Percentiles rank a stretch among this genome's conserved stretches.
Evolutionary conservation across 345 rosid species (phyloP).

Genomic region (Gossypium ekmanianum): DNA sequence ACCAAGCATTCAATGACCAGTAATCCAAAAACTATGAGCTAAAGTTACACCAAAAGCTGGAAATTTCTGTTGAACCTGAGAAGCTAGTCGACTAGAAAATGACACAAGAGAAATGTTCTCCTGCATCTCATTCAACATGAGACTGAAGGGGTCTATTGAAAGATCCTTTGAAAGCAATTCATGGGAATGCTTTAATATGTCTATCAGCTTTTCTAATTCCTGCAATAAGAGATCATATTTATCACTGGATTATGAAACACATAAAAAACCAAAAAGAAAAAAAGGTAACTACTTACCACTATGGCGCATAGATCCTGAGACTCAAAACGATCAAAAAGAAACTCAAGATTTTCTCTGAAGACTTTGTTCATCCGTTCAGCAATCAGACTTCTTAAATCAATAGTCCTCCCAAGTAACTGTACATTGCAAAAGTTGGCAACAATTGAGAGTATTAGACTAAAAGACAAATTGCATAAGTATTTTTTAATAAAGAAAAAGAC

Average conservation of each 20-base stretch:
- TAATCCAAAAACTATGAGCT: neutral
- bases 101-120: slow-evolving; percentile 94
- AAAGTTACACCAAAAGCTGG: slow-evolving; percentile 10
- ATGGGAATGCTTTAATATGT: slow-evolving; percentile 72
- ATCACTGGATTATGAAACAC: slow-evolving; percentile 14
- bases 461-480: slow-evolving; percentile 4
- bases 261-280: slow-evolving; percentile 7
- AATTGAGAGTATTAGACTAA: slow-evolving; percentile 6
- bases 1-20: slow-evolving; percentile 1
- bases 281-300: slow-evolving; percentile 47
- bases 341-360: slow-evolving; percentile 95
- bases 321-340: slow-evolving; percentile 92
- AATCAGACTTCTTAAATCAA: slow-evolving; percentile 84
- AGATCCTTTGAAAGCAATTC: slow-evolving; percentile 77
- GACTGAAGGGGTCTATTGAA: slow-evolving; percentile 69
- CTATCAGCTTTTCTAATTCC: slow-evolving; percentile 88
- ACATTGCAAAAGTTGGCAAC: slow-evolving; percentile 23
- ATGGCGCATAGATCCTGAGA: slow-evolving; percentile 93
- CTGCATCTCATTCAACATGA: slow-evolving; percentile 94
- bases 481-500: neutral
- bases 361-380: slow-evolving; percentile 85
- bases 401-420: slow-evolving; percentile 91
- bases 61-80: slow-evolving; percentile 61
- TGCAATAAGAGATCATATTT: slow-evolving; percentile 34
- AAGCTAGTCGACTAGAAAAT: slow-evolving; percentile 90